Evolutionary conservation across 257 asterid genomes (phyloP), one percentile per base, ranked within the genome.

Genomic region (Perilla frutescens): DNA sequence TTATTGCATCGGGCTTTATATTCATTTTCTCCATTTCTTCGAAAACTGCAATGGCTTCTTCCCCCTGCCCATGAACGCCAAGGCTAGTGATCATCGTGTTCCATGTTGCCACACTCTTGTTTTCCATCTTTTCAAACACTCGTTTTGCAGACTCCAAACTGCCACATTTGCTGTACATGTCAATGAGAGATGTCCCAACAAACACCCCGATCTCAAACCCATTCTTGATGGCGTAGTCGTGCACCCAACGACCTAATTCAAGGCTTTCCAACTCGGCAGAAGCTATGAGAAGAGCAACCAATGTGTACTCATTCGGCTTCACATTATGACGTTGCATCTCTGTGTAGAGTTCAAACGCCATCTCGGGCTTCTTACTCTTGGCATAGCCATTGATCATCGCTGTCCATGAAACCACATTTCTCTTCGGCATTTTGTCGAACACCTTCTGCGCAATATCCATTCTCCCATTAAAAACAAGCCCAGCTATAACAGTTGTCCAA

Each of bases 91-190:
- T 84, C 89, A 86, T 86, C 4, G 80, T 15, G 39, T 86, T 86
- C 88, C 89, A 86, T 0, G 88, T 82, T 2, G 87, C 89, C 20
- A 81, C 73, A 13, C 68, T 76, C 81, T 61, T 86, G 6, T 45
- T 36, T 20, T 84, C 87, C 91, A 82, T 82, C 31, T 29, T 53
- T 8, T 61, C 79, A 71, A 86, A 86, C 44, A 86, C 91, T 26
- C 59, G 83, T 50, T 51, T 75, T 0, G 91, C 89, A 34, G 34
- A 10, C 66, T 84, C 87, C 79, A 82, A 60, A 72, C 85, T 81
- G 44, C 87, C 88, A 56, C 89, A 84, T 58, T 86, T 86, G 79
- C 91, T 82, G n/a, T 86, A 86, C 91, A 86, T 86, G 59, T 86
- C 89, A 37, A 86, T 40, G 41, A 86, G 78, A n/a, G 91, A 85